Evolutionary conservation across 2,329 filamentous ascomycete genomes (phyloP).

Genomic region (Keithomyces neogunnii): DNA sequence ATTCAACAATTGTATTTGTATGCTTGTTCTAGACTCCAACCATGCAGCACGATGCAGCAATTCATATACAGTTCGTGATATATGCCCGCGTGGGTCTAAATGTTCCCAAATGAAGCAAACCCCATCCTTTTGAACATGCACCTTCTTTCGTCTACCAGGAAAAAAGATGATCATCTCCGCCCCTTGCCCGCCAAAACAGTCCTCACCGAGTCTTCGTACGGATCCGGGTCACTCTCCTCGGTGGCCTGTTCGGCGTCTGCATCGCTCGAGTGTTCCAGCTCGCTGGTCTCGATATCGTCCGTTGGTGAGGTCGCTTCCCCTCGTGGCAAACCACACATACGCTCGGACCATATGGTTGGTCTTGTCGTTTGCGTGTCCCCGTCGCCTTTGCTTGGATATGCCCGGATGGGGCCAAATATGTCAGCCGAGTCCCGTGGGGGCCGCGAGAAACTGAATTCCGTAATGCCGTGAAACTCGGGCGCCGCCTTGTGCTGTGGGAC

Average conservation of each 20-base stretch:
- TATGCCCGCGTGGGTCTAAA: background rate
- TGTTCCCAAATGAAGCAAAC: background rate
- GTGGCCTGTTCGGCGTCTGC: slow-evolving; percentile 20
- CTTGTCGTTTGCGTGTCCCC: background rate
- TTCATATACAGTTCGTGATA: background rate
- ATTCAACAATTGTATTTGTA: too few relatives aligned
- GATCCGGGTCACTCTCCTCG: slow-evolving; percentile 25
- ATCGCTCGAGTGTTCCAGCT: slow-evolving; percentile 23
- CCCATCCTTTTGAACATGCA: background rate
- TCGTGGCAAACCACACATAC: slow-evolving; percentile 6
- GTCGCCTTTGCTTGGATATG: background rate
- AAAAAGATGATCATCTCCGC: background rate
- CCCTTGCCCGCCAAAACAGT: background rate
- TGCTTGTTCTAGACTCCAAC: background rate
- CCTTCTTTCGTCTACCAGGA: background rate
- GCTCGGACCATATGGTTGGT: slow-evolving; percentile 2
- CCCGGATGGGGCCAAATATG: background rate
- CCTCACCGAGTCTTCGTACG: slow-evolving; percentile 13
- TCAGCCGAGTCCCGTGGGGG: background rate
- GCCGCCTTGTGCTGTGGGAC: slow-evolving; percentile 14
- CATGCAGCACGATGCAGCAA: background rate
- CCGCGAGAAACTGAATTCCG: slow-evolving; percentile 26
- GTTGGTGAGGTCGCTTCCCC: slow-evolving; percentile 14
- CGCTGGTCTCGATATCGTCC: slow-evolving; percentile 24
- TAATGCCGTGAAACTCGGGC: slow-evolving; percentile 6